Evolutionary conservation across 1,284 basidiomycete species (phyloP).

Genomic region (Golubevia sp.): DNA sequence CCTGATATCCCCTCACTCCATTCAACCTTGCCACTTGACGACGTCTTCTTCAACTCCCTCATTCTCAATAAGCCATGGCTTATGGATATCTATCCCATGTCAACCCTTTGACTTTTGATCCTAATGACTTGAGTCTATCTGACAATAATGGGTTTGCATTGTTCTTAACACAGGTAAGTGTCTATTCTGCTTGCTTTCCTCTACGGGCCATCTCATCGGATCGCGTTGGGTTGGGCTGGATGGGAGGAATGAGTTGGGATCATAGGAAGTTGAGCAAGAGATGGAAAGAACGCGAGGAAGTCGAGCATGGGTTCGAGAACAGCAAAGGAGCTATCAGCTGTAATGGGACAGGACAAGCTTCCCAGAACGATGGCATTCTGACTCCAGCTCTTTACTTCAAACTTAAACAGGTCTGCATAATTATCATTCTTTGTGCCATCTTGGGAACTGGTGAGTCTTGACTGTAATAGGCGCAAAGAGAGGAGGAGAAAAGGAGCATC

Average conservation of each 20-base stretch:
- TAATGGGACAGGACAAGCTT: not conserved
- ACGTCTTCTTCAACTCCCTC: no score
- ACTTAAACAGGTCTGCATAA: slow-evolving; percentile 15
- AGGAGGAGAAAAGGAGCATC: no score
- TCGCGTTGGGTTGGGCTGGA: not conserved
- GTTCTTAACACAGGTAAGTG: slow-evolving; percentile 23
- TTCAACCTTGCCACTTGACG: no score
- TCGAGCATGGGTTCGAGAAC: not conserved
- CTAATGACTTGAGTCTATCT: slow-evolving; percentile 20
- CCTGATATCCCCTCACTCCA: no score
- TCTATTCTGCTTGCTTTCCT: no score
- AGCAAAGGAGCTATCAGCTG: no score
- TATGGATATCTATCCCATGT: slow-evolving; percentile 29
- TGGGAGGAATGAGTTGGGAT: no score
- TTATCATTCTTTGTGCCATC: slow-evolving; percentile 23
- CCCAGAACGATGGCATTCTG: not conserved
- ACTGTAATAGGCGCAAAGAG: no score
- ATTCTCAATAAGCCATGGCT: no score
- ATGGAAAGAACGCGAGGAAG: not conserved
- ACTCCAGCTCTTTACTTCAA: not conserved
- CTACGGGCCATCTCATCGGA: not conserved
- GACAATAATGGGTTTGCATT: slow-evolving; percentile 32
- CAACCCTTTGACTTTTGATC: slow-evolving; percentile 26
- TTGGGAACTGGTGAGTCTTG: not conserved
- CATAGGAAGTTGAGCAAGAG: not conserved